Base-by-base conservation (phyloP, 495 filamentous ascomycete species). In the Terfezia claveryi region DNA sequence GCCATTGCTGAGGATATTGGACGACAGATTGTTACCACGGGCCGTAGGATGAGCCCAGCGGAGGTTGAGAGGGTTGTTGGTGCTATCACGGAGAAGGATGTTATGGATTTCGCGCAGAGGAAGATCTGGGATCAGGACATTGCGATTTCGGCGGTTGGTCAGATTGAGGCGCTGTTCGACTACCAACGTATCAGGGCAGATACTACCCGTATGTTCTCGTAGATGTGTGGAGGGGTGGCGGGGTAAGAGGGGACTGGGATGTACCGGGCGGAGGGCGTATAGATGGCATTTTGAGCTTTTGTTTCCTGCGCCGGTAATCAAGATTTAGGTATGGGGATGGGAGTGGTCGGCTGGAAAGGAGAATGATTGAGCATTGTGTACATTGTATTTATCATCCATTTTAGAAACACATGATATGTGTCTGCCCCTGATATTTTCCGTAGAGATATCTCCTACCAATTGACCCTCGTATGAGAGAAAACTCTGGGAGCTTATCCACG, bases 1-100 rank as follows among this genome's bases (percentile, higher is more conserved):
- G 86, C 89, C 58, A 83, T 94, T 37, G 91, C 91, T 50, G 91
- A 99, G 75, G 91, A 99, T 68, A 94, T 99, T 65, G 91, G 91
- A 61, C 84, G 91, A 63, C 91, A 99, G 72, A 86, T 96, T 72
- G 81, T 99, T 72, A 96, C 87, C 56, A 96, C 91, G 38, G 91
- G 91, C 67, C 80, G 91, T 57, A 78, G 91, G 51, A 82, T 92
- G 78, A 79, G 70, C 66, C 82, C 91, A 57, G 83, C 85, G 66
- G 91, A 99, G 75, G 87, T 99, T 54, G 91, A 99, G 76, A 77
- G 82, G 57, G 77, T 82, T 54, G 84, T 99, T 58, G 79, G 85
- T 60, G 74, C 70, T 56, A 84, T 98, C 63, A 89, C 89, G 54
- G 86, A 85, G 74, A 92, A 94, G 80, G 87, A 99, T 60, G 86